Base-by-base conservation (phyloP, 164 flowering plant genomes). In the Magnolia sinica region DNA sequence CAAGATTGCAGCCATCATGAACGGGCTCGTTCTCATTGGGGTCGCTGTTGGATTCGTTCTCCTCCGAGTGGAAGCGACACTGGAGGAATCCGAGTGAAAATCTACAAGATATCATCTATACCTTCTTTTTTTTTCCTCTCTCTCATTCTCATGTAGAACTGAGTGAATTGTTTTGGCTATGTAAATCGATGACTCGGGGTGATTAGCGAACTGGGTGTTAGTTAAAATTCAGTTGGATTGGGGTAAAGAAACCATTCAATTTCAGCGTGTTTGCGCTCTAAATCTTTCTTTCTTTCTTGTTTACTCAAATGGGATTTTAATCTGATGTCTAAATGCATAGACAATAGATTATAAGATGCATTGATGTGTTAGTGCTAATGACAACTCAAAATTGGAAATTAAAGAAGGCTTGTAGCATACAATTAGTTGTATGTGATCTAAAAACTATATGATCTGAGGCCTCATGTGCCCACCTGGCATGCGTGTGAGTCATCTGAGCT, bases 31-130 rank as follows among this genome's bases (percentile, higher is more conserved):
- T 20, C 87, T 90, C 6, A 76, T 90, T 66, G 92, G 92, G 14
- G 94, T 90, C 74, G 94, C 94, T 7, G 88, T 90, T 4, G 91
- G 94, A 3, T 89, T 90, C 65, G 85, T 88, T 77, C 89, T 90
- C 27, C 91, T 90, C 18, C 84, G 90, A 59, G 77, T 90, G 0
- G 92, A 90, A 83, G 91, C 91, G 6, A 63, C 66, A 10, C 77
- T 87, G 7, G 91, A 90, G 80, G 91, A 90, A 77, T 50, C 87
- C 6, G 90, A 86, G 74, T 50, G 63, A 27, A 64, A 65, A 29
- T 29, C 20, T 18, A 50, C 23, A 27, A 31, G 22, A 64, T 65
- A 55, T 27, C 22, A 23, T 19, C 10, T 19, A 18, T 20, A 37
- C 45, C 45, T 4, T 37, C 4, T 37, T 37, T 37, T 37, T 10